A percentile compares a stretch with the other conserved stretches of the same genome.
phyloP scores from a whole-genome alignment of 208 protist genomes.

The Wallacemonas sp. region DNA sequence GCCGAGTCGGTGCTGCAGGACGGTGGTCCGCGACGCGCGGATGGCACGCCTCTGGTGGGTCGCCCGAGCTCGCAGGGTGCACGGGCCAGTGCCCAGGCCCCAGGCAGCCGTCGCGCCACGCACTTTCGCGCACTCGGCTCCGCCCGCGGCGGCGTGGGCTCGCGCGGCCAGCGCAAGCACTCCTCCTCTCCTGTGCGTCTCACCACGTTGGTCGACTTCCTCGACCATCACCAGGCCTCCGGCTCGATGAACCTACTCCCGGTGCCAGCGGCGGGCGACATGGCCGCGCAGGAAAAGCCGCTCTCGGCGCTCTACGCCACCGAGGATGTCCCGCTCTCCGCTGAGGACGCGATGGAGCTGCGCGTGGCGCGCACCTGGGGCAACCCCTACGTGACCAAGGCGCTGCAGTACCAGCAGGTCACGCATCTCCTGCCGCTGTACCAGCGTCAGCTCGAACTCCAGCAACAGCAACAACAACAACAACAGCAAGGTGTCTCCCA shows the following conservation, averaged over 20 bases:
- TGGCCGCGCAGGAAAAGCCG: background rate
- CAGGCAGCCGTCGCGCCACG: background rate
- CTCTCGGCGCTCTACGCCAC: conserved; percentile 3
- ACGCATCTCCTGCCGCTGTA: conserved; percentile 11
- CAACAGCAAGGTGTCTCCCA: background rate
- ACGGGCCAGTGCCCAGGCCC: background rate
- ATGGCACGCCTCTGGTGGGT: background rate
- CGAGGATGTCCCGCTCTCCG: conserved; percentile 1
- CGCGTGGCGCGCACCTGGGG: conserved; percentile 67
- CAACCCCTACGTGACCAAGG: conserved; percentile 77
- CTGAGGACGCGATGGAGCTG: conserved; percentile 55
- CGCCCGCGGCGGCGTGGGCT: background rate
- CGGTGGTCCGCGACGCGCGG: background rate
- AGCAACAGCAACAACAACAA: background rate
- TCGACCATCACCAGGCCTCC: background rate
- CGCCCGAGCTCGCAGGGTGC: background rate
- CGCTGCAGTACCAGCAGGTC: conserved; percentile 28
- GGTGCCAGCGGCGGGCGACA: too few relatives aligned
- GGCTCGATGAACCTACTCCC: background rate
- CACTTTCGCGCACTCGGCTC: background rate
- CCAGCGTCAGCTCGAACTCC: conserved; percentile 14
- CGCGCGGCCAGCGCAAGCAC: background rate
- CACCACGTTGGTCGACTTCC: background rate
- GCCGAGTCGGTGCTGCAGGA: too few relatives aligned
- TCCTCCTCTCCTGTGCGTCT: conserved; percentile 4